Conservation (phyloP, 2,329 filamentous ascomycete genomes). For the Graphilbum ipis-grandicollis region DNA sequence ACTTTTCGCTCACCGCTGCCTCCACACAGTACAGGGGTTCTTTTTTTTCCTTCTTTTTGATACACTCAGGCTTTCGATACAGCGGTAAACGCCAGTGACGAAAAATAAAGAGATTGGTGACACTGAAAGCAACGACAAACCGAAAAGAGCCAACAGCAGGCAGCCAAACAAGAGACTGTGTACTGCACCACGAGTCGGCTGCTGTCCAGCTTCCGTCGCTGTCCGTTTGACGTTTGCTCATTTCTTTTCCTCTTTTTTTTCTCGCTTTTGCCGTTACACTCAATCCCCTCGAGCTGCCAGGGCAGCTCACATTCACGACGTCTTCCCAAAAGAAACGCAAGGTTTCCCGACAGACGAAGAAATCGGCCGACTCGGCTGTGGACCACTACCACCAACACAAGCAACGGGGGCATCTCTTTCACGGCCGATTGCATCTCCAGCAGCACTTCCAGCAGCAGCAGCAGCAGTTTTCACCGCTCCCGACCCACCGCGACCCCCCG, state of each 20-base stretch:
- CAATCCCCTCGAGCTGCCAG: conserved; percentile 36
- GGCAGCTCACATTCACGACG: conserved; percentile 54
- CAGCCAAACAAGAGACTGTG: conserved; percentile 8
- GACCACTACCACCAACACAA: conserved; percentile 1
- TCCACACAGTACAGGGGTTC: no score
- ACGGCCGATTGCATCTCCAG: not conserved
- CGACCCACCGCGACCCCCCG: not conserved
- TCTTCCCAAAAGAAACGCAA: conserved; percentile 60
- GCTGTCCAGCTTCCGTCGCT: no score
- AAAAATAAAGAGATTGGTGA: no score
- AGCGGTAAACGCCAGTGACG: no score
- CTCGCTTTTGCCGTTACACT: conserved; percentile 2
- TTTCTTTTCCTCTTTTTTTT: no score
- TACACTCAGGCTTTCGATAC: no score
- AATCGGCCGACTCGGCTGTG: conserved; percentile 20
- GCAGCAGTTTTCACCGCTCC: no score
- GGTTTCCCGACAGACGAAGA: conserved; percentile 31
- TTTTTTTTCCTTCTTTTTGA: no score
- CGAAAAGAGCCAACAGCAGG: no score
- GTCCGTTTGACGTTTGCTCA: no score
- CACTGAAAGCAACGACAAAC: no score
- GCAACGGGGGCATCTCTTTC: not conserved
- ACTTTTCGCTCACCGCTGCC: no score
- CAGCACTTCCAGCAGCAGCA: not conserved
- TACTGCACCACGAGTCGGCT: conserved; percentile 6